phyloP scores from a whole-genome alignment of 139 green algal species.

The Tetradesmus obliquus region DNA sequence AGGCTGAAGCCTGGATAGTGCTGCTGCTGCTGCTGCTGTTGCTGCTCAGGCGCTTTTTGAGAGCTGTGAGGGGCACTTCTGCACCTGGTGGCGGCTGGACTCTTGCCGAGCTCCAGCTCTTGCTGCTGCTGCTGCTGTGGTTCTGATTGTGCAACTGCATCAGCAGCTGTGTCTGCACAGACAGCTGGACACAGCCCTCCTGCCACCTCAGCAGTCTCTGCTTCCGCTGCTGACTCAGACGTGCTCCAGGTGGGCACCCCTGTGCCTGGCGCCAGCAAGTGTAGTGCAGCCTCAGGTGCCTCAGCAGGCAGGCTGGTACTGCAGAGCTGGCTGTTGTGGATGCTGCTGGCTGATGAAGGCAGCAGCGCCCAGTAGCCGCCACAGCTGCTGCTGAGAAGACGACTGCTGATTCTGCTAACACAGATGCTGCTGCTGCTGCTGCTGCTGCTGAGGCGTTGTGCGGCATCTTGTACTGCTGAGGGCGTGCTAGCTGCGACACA shows the following conservation, averaged over 20 bases:
- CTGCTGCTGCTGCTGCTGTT: not conserved
- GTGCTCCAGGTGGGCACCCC: not conserved
- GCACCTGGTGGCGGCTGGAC: not conserved
- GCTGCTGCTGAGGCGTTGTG: not conserved
- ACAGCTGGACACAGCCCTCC: not conserved
- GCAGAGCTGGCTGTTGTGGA: not conserved
- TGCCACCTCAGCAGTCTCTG: not conserved
- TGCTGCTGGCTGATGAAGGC: not conserved
- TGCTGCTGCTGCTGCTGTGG: not conserved
- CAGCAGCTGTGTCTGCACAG: not conserved
- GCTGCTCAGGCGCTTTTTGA: too few species aligned
- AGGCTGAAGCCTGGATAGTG: not conserved
- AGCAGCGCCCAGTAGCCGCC: not conserved
- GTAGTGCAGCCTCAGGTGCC: not conserved
- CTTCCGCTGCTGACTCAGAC: not conserved
- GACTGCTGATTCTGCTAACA: not conserved
- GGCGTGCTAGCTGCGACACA: not conserved
- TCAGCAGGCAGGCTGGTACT: not conserved
- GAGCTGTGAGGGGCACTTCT: too few species aligned
- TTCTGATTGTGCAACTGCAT: not conserved
- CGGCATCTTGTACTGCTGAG: not conserved
- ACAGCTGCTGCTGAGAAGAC: not conserved
- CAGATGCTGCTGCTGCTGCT: not conserved
- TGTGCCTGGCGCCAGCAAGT: not conserved
- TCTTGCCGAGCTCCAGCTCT: not conserved